Conservation (phyloP, 208 protist species). For the Polymyxa betae region DNA sequence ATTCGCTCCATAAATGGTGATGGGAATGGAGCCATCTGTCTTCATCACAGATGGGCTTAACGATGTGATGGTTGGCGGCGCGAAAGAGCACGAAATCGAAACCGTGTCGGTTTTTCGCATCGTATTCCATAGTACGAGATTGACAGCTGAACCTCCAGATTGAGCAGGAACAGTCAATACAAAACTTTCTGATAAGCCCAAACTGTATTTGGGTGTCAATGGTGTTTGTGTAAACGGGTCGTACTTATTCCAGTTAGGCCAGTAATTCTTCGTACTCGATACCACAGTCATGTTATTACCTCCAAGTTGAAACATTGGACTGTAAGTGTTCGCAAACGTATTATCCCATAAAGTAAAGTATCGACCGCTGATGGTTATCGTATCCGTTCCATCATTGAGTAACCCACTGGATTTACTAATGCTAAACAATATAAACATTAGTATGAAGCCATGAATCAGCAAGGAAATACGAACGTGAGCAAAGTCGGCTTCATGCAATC, state of each 20-base stretch:
- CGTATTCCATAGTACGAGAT: neutral
- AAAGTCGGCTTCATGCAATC: constrained; percentile 19
- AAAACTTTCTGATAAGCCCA: neutral
- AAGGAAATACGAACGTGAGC: neutral
- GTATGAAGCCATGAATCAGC: neutral
- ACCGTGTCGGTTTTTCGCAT: neutral
- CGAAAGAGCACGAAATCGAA: neutral
- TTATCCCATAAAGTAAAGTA: neutral
- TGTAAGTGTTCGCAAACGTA: neutral
- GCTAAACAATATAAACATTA: neutral
- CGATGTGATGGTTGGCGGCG: neutral
- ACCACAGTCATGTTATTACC: neutral
- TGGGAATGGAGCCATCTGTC: neutral
- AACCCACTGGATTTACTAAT: neutral
- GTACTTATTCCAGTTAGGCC: neutral
- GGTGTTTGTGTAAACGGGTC: neutral
- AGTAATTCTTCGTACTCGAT: neutral
- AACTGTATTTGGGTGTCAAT: neutral
- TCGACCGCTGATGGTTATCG: neutral
- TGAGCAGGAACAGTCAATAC: neutral
- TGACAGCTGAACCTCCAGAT: neutral
- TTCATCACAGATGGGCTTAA: neutral
- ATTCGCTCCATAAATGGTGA: neutral
- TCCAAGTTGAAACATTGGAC: neutral
- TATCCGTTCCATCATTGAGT: neutral